These are phyloP conservation scores for Gigaspora rosea DNA, from an alignment of 192 early-diverging fungal species.

Conservation along the genomic window DNA sequence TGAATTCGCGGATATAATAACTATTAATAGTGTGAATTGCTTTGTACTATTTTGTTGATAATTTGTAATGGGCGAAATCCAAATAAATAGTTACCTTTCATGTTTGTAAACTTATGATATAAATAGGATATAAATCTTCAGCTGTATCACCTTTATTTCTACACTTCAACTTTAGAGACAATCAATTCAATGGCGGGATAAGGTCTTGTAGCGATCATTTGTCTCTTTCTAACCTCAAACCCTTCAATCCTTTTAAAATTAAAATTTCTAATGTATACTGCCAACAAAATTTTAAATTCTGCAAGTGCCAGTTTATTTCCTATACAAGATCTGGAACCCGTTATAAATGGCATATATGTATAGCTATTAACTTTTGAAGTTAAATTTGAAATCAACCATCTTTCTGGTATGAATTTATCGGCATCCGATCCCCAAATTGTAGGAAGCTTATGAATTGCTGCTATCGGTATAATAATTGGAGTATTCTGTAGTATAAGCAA, in stretches of 20 bases:
- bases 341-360: constrained; percentile 49
- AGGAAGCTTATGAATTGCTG: constrained; percentile 43
- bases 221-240: background rate
- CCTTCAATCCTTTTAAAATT: constrained; percentile 20
- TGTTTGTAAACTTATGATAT: no score
- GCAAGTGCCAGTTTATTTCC: constrained; percentile 58
- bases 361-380: constrained; percentile 28
- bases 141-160: no score
- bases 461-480: constrained; percentile 43
- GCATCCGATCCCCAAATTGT: constrained; percentile 53
- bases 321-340: constrained; percentile 58
- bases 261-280: constrained; percentile 13
- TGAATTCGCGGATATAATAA: no score
- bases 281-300: constrained; percentile 57
- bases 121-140: no score
- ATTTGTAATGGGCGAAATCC: no score
- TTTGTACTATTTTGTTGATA: no score
- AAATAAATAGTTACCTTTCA: no score
- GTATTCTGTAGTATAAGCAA: constrained; percentile 24
- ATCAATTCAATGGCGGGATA: no score
- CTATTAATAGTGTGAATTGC: no score
- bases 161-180: no score
- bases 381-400: constrained; percentile 49
- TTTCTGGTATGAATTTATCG: constrained; percentile 52
- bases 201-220: no score